Base-by-base conservation (phyloP, 352 stramenopile genomes). In the Stramenopiles sp. region DNA sequence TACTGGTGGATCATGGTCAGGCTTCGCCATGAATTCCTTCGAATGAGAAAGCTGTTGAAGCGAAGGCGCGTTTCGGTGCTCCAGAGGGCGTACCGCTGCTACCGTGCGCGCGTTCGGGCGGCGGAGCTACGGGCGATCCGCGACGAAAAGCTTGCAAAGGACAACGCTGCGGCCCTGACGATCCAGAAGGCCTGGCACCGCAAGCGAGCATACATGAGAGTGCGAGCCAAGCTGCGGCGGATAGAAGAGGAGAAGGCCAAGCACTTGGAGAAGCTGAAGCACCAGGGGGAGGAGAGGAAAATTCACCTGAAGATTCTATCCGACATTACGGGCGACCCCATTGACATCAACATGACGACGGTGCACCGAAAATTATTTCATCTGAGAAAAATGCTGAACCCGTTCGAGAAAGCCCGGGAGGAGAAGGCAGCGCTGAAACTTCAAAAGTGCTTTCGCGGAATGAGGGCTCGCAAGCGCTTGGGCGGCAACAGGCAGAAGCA, bases 1-100 rank as follows among this genome's bases (percentile, higher is more conserved):
- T 63, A 18, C 12, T 63, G 43, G 43, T 63, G 43, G 43, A 63
- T 25, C 12, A 63, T 63, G 43, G 43, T 63, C 25, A 12, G 43
- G 43, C 43, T 63, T 63, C 43, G 43, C 43, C 43, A 63, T 63
- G 43, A 63, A 63, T 63, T 63, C 25, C 25, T 63, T 18, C 43
- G 43, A 63, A 18, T 63, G 43, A 12, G 43, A 18, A 63, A 63
- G 25, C 25, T 63, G 25, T 18, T 63, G 43, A 63, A 63, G 25
- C 43, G 43, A 63, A 12, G 43, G 12, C 43, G 43, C 25, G 43
- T 63, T 12, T 18, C 25, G 43, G 43, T 63, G 25, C 25, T 63
- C 12, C 43, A 63, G 25, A 63, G 43, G 25, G 12, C 43, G 12
- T 63, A 63, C 25, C 43, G 43, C 25, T 63, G 43, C 25, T 63